Base-by-base conservation (phyloP, 495 filamentous ascomycete genomes). In the Margaritispora aquatica region DNA sequence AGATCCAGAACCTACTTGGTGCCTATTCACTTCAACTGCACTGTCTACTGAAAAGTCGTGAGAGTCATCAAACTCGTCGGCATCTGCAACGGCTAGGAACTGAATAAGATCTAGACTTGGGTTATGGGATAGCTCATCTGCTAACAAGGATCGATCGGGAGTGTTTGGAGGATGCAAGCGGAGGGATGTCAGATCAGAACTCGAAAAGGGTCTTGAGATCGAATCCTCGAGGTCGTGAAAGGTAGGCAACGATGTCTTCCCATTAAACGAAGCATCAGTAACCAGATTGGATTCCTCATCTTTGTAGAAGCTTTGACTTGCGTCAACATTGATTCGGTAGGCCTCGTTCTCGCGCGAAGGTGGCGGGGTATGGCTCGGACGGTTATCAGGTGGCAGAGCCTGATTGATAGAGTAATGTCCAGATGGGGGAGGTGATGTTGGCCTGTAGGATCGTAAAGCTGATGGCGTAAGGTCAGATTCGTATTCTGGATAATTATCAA, bases 111-210 rank as follows among this genome's bases (percentile, higher is more conserved):
- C 34, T 10, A 55, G 26, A 7, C 3, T 44, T 21, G 20, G 34
- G 2, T 44, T 3, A 9, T 55, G 53, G 23, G 53, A 44, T 20
- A 55, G 53, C 34, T 55, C 53, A 2, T 19, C 29, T 9, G 23
- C 53, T 24, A 4, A 2, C 17, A 54, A 8, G 13, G 47, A 38
- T 9, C 22, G 51, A 3, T 22, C 29, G 26, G 60, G 60, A 4
- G 60, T 54, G 31, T 63, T 63, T 27, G 60, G 50, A 38, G 60
- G 60, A 23, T 49, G 54, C 8, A 15, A 13, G 41, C 60, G 7
- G 13, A 60, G 17, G 9, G 61, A 64, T 2, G 53, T 60, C 10
- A 60, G 20, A 26, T 64, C 62, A 21, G 62, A 64, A 19, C 34
- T 27, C 23, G 62, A 64, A 22, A 57, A 64, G 11, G 62, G 62